Evolutionary conservation across 2,329 filamentous ascomycete genomes (phyloP).

Genomic region (Dothideomycetes sp.): DNA sequence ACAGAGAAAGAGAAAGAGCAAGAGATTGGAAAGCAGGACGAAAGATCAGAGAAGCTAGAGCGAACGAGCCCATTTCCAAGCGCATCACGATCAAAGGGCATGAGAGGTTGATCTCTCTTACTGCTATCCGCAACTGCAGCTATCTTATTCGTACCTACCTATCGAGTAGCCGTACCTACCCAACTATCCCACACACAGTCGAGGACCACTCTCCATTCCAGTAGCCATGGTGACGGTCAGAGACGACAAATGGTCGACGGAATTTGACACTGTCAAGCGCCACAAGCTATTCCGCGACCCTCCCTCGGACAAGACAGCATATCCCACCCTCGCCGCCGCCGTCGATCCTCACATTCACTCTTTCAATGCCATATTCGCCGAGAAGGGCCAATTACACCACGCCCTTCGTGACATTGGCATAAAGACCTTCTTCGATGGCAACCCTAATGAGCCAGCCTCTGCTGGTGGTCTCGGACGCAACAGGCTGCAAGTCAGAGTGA

Average conservation of each 20-base stretch:
- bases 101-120: conserved; percentile 8
- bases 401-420: conserved; percentile 82
- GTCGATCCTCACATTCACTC: conserved; percentile 89
- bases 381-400: conserved; percentile 62
- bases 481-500: conserved; percentile 66
- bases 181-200: not conserved
- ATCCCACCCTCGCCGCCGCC: conserved; percentile 76
- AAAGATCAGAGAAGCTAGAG: too few relatives aligned
- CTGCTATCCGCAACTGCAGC: too few relatives aligned
- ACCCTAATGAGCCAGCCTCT: conserved; percentile 31
- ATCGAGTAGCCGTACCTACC: too few relatives aligned
- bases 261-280: conserved; percentile 76
- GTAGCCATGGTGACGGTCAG: conserved; percentile 32
- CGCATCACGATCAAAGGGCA: not conserved
- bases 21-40: not conserved
- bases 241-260: conserved; percentile 70
- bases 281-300: conserved; percentile 85
- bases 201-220: not conserved
- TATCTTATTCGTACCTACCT: too few relatives aligned
- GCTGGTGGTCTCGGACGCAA: conserved; percentile 39
- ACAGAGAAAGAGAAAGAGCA: not conserved
- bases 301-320: conserved; percentile 77
- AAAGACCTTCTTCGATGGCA: conserved; percentile 77
- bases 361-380: conserved; percentile 81
- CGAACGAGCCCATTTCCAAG: not conserved